Evolutionary conservation across 2,329 filamentous ascomycete species (phyloP).

Genomic region (Exophiala sideris): DNA sequence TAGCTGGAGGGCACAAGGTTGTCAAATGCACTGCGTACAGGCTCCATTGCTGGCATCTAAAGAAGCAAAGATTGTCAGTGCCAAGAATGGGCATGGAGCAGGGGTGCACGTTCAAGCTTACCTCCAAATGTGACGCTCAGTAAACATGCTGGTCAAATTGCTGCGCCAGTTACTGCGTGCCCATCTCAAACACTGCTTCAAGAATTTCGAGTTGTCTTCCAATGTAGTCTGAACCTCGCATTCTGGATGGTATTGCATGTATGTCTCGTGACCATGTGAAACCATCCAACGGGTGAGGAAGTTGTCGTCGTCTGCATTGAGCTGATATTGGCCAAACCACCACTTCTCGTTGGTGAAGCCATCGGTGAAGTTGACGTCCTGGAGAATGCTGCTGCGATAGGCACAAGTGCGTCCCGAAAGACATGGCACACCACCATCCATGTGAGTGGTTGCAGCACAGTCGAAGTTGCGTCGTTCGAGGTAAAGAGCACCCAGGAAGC

Average conservation of each 20-base stretch:
- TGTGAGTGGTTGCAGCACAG: constrained; percentile 89
- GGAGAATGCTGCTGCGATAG: constrained; percentile 83
- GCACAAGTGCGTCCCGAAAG: constrained; percentile 92
- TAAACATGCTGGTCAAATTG: constrained; percentile 85
- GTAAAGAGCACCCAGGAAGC: constrained; percentile 88
- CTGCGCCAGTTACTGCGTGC: constrained; percentile 97
- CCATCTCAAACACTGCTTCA: constrained; percentile 93
- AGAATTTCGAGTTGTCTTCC: constrained; percentile 81
- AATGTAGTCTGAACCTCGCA: constrained; percentile 91
- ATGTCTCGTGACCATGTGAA: constrained; percentile 86
- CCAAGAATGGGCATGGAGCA: constrained; percentile 13
- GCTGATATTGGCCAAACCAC: constrained; percentile 71
- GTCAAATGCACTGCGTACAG: constrained; percentile 90
- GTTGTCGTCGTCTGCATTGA: constrained; percentile 97
- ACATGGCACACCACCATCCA: constrained; percentile 94
- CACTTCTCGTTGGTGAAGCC: constrained; percentile 90
- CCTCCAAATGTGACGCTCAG: constrained; percentile 80
- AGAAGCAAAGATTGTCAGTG: constrained; percentile 16
- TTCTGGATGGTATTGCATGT: constrained; percentile 88
- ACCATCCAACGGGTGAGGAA: constrained; percentile 97
- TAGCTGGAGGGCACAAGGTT: constrained; percentile 84
- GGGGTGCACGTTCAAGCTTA: constrained; percentile 50
- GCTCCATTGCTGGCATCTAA: constrained; percentile 86
- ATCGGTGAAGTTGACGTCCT: constrained; percentile 78
- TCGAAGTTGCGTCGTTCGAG: constrained; percentile 94